Evolutionary conservation across 1,139 yeast genomes (phyloP), one percentile per base, ranked within the genome.

Genomic region (Lodderomyces theae): DNA sequence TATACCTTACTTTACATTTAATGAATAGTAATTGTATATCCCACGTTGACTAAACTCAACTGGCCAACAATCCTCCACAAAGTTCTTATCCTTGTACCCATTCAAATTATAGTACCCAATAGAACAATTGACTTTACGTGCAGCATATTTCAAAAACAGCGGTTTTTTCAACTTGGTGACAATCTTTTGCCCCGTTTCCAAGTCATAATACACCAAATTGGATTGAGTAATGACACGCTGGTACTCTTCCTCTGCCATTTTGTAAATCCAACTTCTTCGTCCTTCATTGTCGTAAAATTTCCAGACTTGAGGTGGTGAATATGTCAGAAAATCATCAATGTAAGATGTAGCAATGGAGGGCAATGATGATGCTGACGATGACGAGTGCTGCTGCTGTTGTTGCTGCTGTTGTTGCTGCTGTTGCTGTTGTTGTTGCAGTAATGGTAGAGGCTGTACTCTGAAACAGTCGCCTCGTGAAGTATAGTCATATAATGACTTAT

Each of bases 241-340:
- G 50, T 61, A 64, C 12, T 28, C 35, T 12, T 63, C 63, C 3
- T 67, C 63, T 43, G 67, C 66, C 2, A 51, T 44, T 54, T 76
- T 78, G 57, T 80, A 84, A 16, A 86, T 60, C 96, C 96, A 88
- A n/a, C 86, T 81, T 46, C 96, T 71, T 48, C 96, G 72, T 5
- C 95, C 95, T 61, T 69, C 79, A 53, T 67, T 79, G 59, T 63
- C 82, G 51, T 61, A 78, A 53, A 69, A 72, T 56, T 67, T 70
- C 87, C 84, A 68, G 41, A 75, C 60, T 37, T 61, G 63, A 1
- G 74, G 74, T 16, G 31, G 31, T 10, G 33, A 16, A 32, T 23
- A 36, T 13, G 37, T 47, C 4, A n/a, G n/a, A n/a, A 51, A 46
- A 24, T 56, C 54, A 39, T 61, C 62, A 37, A 58, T 45, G 47